Evolutionary conservation across 768 basidiomycete species (phyloP).

Genomic region (Pholiota conissans): DNA sequence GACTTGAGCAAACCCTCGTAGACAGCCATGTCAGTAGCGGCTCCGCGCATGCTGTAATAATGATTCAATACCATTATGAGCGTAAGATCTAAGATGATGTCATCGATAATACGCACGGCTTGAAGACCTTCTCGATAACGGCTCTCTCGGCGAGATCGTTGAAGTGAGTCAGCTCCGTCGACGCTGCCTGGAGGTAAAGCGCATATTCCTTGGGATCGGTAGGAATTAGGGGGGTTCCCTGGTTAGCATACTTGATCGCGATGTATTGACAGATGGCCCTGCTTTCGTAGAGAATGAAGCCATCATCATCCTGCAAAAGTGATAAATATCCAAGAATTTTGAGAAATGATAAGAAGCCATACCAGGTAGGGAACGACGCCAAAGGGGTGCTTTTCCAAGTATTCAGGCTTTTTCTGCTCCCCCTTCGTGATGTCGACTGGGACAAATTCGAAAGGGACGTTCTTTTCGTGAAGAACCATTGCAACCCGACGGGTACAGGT

Average conservation of each 20-base stretch:
- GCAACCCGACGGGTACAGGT: constrained; percentile 54
- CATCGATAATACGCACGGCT: constrained; percentile 31
- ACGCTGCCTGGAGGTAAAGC: constrained; percentile 43
- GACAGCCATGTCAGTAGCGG: constrained; percentile 20
- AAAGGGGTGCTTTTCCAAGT: constrained; percentile 58
- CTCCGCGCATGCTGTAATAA: constrained; percentile 11
- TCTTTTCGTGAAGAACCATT: constrained; percentile 50
- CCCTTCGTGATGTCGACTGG: constrained; percentile 39
- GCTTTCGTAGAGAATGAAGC: constrained; percentile 58
- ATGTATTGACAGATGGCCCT: constrained; percentile 62
- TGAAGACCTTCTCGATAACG: constrained; percentile 50
- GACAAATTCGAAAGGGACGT: constrained; percentile 53
- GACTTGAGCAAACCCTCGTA: constrained; percentile 28
- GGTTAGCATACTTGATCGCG: constrained; percentile 45
- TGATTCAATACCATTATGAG: background rate
- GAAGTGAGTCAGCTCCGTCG: constrained; percentile 52
- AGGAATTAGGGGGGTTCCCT: constrained; percentile 52
- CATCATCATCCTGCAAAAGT: constrained; percentile 46
- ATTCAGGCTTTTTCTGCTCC: constrained; percentile 46
- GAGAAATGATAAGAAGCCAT: constrained; percentile 5
- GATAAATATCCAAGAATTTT: background rate
- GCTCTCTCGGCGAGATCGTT: constrained; percentile 35
- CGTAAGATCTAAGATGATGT: too few relatives aligned
- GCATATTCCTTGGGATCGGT: constrained; percentile 33
- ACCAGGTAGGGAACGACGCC: constrained; percentile 60